Evolutionary conservation across 371 early-diverging fungal genomes (phyloP).

Genomic region (Phascolomyces articulosus): DNA sequence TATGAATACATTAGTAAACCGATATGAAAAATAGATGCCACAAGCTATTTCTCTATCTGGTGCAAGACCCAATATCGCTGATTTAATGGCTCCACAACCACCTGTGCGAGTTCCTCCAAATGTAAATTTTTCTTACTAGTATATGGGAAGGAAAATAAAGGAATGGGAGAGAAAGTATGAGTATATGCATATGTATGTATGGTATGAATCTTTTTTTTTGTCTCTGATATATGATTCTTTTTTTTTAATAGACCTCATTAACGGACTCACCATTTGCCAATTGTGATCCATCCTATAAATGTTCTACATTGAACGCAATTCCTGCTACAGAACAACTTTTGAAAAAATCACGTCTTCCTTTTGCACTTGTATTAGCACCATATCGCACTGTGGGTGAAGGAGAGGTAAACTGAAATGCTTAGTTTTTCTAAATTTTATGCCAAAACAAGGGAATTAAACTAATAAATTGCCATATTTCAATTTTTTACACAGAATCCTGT

Average conservation of each 20-base stretch:
- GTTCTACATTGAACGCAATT: constrained; percentile 88
- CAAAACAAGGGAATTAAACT: neutral
- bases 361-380: constrained; percentile 89
- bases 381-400: constrained; percentile 64
- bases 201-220: neutral
- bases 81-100: constrained; percentile 58
- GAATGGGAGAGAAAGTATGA: no score
- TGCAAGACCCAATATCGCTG: constrained; percentile 60
- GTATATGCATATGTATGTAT: neutral
- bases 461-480: neutral
- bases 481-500: constrained; percentile 59
- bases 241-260: constrained; percentile 57
- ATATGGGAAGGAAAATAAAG: no score
- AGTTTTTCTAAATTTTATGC: neutral
- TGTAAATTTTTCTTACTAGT: constrained; percentile 36
- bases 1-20: no score
- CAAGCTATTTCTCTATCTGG: constrained; percentile 55
- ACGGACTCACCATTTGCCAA: constrained; percentile 71
- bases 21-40: constrained; percentile 18
- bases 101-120: constrained; percentile 61
- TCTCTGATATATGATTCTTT: no score
- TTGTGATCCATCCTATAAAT: constrained; percentile 79
- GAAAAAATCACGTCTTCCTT: constrained; percentile 84
- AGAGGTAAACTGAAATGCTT: constrained; percentile 40
- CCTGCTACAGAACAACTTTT: constrained; percentile 82